phyloP scores from a whole-genome alignment of 176 grass and related monocot species.

The Typha latifolia region DNA sequence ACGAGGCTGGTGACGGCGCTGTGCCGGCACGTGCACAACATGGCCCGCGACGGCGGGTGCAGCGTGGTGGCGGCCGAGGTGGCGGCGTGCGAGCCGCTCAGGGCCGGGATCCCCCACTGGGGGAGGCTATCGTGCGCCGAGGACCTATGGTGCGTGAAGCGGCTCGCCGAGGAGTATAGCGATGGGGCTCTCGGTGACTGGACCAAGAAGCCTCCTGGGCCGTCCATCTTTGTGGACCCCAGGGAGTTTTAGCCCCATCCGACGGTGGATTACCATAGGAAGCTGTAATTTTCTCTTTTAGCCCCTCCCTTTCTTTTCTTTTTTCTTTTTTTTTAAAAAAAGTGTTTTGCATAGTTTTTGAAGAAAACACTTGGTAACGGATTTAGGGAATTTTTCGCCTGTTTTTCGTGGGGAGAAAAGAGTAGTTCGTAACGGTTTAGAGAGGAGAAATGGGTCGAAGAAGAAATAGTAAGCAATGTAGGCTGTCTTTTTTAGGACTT shows the following conservation, averaged over 20 bases:
- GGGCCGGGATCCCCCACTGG: conserved; percentile 47
- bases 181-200: conserved; percentile 48
- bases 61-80: conserved; percentile 48
- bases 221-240: conserved; percentile 79
- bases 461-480: too few relatives aligned
- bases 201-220: conserved; percentile 44
- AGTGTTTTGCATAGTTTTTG: too few relatives aligned
- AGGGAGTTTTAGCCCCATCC: conserved; percentile 46
- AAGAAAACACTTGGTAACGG: too few relatives aligned
- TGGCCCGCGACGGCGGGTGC: conserved; percentile 22
- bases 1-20: conserved; percentile 19
- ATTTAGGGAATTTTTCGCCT: too few relatives aligned
- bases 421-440: too few relatives aligned
- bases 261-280: background rate
- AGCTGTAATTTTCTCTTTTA: background rate
- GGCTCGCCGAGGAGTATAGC: conserved; percentile 41
- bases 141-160: conserved; percentile 92
- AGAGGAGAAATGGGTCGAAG: too few relatives aligned
- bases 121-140: conserved; percentile 39
- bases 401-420: too few relatives aligned
- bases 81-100: conserved; percentile 25
- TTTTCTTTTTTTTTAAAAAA: background rate
- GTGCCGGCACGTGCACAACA: conserved; percentile 48
- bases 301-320: background rate
- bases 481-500: too few relatives aligned